Conservation (phyloP, 352 stramenopile species). For the Phytophthora litchii region DNA sequence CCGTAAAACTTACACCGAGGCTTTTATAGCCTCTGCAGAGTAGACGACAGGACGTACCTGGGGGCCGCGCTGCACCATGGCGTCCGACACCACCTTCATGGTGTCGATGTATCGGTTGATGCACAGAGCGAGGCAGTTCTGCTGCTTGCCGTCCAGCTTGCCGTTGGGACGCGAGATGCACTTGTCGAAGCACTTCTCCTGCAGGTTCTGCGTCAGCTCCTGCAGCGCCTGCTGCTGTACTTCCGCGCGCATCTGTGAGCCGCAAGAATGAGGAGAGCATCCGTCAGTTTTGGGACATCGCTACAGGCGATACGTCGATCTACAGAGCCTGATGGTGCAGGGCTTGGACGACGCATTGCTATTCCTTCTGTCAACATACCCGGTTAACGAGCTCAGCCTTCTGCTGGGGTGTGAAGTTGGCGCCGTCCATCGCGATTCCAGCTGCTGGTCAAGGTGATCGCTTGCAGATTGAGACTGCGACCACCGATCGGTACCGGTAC, state of each 20-base stretch:
- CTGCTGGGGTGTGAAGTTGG: slow-evolving; percentile 80
- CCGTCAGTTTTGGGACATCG: neutral
- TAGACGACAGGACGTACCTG: slow-evolving; percentile 38
- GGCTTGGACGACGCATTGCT: too few relatives aligned
- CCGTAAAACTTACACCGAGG: neutral
- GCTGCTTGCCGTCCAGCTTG: slow-evolving; percentile 91
- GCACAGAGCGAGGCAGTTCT: slow-evolving; percentile 89
- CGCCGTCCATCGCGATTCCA: slow-evolving; percentile 64
- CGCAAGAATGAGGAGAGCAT: slow-evolving; percentile 16
- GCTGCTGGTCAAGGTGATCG: slow-evolving; percentile 20
- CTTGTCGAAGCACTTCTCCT: slow-evolving; percentile 93
- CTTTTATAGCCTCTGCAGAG: too few relatives aligned
- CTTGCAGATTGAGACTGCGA: neutral
- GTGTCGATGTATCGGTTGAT: slow-evolving; percentile 93
- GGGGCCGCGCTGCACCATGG: slow-evolving; percentile 75
- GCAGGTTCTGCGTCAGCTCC: slow-evolving; percentile 86
- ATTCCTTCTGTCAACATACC: slow-evolving; percentile 40
- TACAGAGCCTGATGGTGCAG: neutral
- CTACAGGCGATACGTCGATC: neutral
- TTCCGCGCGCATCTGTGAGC: slow-evolving; percentile 74
- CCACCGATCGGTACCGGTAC: neutral
- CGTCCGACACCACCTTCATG: slow-evolving; percentile 89
- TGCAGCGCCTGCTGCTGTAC: slow-evolving; percentile 84
- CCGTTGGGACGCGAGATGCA: slow-evolving; percentile 81
- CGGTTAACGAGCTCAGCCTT: slow-evolving; percentile 87